Conservation (phyloP, 495 filamentous ascomycete genomes). For the Niebla homalea region DNA sequence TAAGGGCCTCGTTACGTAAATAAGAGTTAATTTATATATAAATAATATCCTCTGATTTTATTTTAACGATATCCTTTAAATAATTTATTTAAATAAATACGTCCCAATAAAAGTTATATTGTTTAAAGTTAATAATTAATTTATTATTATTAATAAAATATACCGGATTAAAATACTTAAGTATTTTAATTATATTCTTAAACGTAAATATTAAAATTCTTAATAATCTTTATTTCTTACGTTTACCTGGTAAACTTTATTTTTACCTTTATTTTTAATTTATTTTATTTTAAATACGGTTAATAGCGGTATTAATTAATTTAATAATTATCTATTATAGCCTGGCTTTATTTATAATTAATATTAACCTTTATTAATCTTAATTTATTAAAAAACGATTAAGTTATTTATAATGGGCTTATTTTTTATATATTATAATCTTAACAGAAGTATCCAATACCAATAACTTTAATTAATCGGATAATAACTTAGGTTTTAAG, state of each 20-base stretch:
- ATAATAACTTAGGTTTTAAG: too few species aligned
- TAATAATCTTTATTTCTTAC: too few species aligned
- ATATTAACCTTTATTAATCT: not conserved
- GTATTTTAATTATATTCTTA: too few species aligned
- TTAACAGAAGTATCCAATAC: not conserved
- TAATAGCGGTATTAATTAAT: not conserved
- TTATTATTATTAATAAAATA: not conserved
- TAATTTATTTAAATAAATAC: not conserved
- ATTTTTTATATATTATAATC: not conserved
- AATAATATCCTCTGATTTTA: not conserved
- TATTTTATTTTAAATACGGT: not conserved
- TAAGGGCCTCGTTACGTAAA: not conserved
- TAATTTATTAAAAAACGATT: not conserved
- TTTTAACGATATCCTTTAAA: constrained; percentile 4
- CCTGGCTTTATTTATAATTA: not conserved
- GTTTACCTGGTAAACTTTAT: too few species aligned
- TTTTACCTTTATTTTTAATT: too few species aligned
- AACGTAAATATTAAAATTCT: too few species aligned
- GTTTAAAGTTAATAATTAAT: not conserved
- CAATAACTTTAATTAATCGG: not conserved
- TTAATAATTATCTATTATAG: not conserved
- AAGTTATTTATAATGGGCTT: too few species aligned
- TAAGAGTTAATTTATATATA: constrained; percentile 2
- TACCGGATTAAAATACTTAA: not conserved
- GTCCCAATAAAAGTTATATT: not conserved